A percentile compares a stretch with the other conserved stretches of the same genome.
Evolutionary conservation across 257 asterid species (phyloP).

Genomic region (Plantago elongata): DNA sequence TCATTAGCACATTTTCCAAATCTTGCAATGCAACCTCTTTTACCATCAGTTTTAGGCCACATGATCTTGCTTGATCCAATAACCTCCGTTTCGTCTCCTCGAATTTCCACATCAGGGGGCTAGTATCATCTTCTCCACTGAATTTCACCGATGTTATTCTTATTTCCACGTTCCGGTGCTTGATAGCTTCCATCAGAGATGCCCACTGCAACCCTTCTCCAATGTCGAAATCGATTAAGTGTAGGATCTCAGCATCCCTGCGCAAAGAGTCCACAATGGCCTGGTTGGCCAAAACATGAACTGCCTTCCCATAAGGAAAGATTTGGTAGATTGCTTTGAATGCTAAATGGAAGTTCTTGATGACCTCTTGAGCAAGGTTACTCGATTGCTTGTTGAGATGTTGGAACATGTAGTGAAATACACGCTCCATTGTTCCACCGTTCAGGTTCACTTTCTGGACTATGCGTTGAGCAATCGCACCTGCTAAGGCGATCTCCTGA

Average conservation of each 20-base stretch:
- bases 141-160: conserved; percentile 31
- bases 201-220: conserved; percentile 52
- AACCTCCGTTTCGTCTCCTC: conserved; percentile 43
- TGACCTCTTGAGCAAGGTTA: conserved; percentile 33
- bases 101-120: conserved; percentile 25
- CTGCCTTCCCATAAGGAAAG: conserved; percentile 41
- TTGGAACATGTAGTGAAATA: conserved; percentile 39
- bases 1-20: conserved; percentile 20
- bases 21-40: conserved; percentile 34
- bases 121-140: conserved; percentile 18
- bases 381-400: conserved; percentile 19
- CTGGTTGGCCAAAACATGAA: conserved; percentile 38
- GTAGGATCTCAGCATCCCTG: conserved; percentile 18
- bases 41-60: conserved; percentile 29
- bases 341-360: conserved; percentile 34
- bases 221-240: conserved; percentile 40
- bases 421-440: conserved; percentile 30
- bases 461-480: conserved; percentile 26
- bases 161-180: conserved; percentile 17
- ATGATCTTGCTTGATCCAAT: conserved; percentile 26
- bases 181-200: conserved; percentile 33
- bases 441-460: conserved; percentile 33
- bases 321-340: conserved; percentile 37
- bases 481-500: conserved; percentile 25
- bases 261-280: conserved; percentile 40